phyloP scores from a whole-genome alignment of 805 yeast species.

The Candida anglica region DNA sequence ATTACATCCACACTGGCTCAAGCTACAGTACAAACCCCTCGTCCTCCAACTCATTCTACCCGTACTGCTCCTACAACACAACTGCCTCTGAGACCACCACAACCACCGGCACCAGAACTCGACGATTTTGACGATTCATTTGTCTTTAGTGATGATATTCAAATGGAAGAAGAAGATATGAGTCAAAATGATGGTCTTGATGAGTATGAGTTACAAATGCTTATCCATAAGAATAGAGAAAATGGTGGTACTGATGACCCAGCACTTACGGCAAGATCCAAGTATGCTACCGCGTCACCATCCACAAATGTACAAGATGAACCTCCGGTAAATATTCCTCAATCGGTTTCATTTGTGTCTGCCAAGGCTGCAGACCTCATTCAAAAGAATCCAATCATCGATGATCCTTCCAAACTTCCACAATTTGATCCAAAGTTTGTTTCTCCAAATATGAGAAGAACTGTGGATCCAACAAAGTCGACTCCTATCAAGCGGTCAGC shows the following conservation, averaged over 20 bases:
- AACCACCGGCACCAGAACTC: background rate
- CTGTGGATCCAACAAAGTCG: conserved; percentile 66
- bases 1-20: background rate
- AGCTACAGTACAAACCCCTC: background rate
- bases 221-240: conserved; percentile 12
- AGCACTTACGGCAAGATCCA: conserved; percentile 3
- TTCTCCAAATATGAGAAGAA: conserved; percentile 47
- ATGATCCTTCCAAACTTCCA: conserved; percentile 48
- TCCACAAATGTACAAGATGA: conserved; percentile 1
- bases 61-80: background rate
- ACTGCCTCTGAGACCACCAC: too few species aligned
- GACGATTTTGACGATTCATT: conserved; percentile 40
- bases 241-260: conserved; percentile 6
- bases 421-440: conserved; percentile 49
- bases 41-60: background rate
- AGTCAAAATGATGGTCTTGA: conserved; percentile 15
- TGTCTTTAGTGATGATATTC: conserved; percentile 36
- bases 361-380: conserved; percentile 62
- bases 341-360: conserved; percentile 47
- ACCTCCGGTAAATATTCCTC: background rate
- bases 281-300: background rate
- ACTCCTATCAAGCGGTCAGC: conserved; percentile 56
- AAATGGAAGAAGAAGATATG: conserved; percentile 16
- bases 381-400: conserved; percentile 29
- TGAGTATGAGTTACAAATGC: conserved; percentile 20